These are phyloP conservation scores for Cladophialophora chaetospira DNA, from an alignment of 2,329 filamentous ascomycete species.

Conservation along the genomic window DNA sequence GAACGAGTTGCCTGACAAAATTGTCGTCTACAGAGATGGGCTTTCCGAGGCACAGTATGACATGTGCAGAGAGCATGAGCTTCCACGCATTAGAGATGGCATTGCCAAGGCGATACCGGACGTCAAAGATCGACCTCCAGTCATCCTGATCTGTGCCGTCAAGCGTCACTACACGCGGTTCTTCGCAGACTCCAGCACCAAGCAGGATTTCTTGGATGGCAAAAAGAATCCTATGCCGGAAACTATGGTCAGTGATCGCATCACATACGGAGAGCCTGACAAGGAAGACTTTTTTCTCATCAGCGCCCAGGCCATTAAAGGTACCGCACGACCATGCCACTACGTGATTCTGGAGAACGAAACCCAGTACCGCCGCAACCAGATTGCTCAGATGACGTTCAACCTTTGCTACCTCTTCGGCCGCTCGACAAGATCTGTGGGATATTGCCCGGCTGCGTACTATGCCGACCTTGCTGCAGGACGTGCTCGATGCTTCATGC, in stretches of 20 bases:
- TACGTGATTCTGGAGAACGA: conserved; percentile 76
- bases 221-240: conserved; percentile 66
- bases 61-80: conserved; percentile 67
- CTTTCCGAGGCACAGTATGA: conserved; percentile 84
- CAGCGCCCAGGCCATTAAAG: conserved; percentile 76
- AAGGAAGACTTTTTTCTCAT: conserved; percentile 86
- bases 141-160: conserved; percentile 76
- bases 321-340: conserved; percentile 80
- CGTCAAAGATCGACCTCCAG: conserved; percentile 26
- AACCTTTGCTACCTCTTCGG: conserved; percentile 60
- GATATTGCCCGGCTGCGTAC: conserved; percentile 84
- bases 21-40: conserved; percentile 84
- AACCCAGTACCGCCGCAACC: conserved; percentile 55
- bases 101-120: conserved; percentile 39
- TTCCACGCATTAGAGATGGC: conserved; percentile 57
- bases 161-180: conserved; percentile 91
- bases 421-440: conserved; percentile 84
- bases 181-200: conserved; percentile 61
- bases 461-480: conserved; percentile 87
- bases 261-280: conserved; percentile 71
- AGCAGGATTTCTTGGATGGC: conserved; percentile 48
- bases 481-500: conserved; percentile 71
- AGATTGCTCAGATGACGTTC: conserved; percentile 65
- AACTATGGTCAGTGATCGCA: conserved; percentile 80
- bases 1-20: conserved; percentile 63